Base-by-base conservation (phyloP, 2,329 filamentous ascomycete genomes). In the Ophiostoma populinum region DNA sequence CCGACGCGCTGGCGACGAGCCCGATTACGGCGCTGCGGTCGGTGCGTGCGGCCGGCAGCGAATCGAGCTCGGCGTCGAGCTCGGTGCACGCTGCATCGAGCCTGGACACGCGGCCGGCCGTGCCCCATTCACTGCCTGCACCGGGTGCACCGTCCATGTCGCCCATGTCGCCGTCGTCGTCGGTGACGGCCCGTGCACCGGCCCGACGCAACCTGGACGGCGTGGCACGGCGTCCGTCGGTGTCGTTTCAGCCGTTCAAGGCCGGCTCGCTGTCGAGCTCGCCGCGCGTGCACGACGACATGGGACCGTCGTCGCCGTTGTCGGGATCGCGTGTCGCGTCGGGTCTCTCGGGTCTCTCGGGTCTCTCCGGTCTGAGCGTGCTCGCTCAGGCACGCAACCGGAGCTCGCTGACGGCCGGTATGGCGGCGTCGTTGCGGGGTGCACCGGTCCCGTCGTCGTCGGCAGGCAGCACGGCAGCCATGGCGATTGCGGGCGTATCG, bases 241-340 rank as follows among this genome's bases (percentile, higher is more conserved):
- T 93, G 16, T 92, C 82, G 1, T 93, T 94, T 48, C 82, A 92
- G 46, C 86, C 87, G 0, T 98, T 98, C 62, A 98, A 98, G 55
- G 82, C 86, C 11, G 87, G 87, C 9, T 92, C 87, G 2, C 62
- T 95, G n/a, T 92, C 86, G 2, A 83, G 80, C 4, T 94, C 86
- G 5, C 87, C 86, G 0, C 59, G 65, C 20, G 51, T 59, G 6
- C 50, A 70, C 10, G 51, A 56, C 11, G 68, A 70, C 32, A 50
- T 61, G 2, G 51, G 59, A 2, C 65, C 70, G 11, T 58, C 63
- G 21, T 76, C 72, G 3, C 66, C 70, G 3, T 60, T 43, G 15
- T 43, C 43, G 0, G 38, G 63, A 29, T 71, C 68, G 1, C 48
- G 64, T n/a, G n/a, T n/a, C n/a, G n/a, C n/a, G n/a, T n/a, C n/a